Base-by-base conservation (phyloP, 305 asterid genomes). In the Fraxinus floribunda region DNA sequence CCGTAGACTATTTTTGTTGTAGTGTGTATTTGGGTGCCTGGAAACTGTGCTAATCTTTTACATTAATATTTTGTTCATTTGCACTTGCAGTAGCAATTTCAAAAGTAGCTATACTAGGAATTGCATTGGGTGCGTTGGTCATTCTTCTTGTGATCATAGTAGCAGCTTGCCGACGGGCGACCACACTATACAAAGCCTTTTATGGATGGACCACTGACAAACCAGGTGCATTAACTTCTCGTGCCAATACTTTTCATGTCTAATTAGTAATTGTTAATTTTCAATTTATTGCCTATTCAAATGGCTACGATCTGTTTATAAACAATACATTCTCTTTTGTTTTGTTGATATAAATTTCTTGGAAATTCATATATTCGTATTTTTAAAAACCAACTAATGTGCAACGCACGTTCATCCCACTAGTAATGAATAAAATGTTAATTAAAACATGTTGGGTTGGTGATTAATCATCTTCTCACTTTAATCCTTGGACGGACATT, bases 41-140 rank as follows among this genome's bases (percentile, higher is more conserved):
- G 32, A 52, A 32, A 29, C 76, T 32, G 8, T 15, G 9, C 76
- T 71, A 34, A 15, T 5, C 41, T 32, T 71, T 13, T 26, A 11
- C 36, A 10, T 66, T 4, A n/a, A 68, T 24, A 68, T 68, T 24
- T 64, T 39, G 15, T 13, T 7, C 35, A 41, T 55, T 74, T 77
- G 4, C 11, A 10, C 64, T 32, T 85, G 86, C 92, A 97, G 99
- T 88, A 46, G 57, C 93, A 8, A 89, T 94, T 49, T 90, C 99
- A 15, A 97, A 93, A 91, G 97, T 95, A n/a, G 98, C 98, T 20
- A 94, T 97, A 88, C 93, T 94, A 3, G 99, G 99, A 75, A 97
- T 94, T n/a, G 93, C 99, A 73, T 83, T 97, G 35, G 98, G 98
- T 80, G 97, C 93, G 24, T 70, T 97, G 85, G 94, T 90, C 76